Conservation (phyloP, 2,329 filamentous ascomycete genomes). For the Ceratocystis harringtonii region DNA sequence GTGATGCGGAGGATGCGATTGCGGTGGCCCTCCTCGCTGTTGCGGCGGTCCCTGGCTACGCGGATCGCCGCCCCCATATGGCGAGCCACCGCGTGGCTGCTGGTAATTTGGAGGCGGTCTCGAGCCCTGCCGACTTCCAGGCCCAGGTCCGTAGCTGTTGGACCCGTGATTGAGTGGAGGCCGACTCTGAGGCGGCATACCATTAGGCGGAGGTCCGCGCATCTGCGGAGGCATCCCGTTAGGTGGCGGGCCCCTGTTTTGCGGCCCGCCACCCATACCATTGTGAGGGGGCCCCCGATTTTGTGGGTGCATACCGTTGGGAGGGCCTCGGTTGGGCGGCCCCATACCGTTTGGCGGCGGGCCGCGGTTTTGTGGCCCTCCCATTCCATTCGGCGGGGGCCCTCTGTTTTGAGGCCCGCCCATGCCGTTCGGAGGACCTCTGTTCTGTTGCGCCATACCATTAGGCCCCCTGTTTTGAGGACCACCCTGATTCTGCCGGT, state of each 20-base stretch:
- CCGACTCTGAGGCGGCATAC: constrained; percentile 4
- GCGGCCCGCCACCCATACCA: constrained; percentile 4
- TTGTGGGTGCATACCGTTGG: background rate
- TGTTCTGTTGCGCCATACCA: background rate
- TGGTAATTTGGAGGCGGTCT: constrained; percentile 10
- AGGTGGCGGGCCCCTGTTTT: constrained; percentile 4
- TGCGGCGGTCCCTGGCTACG: background rate
- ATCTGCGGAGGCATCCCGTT: constrained; percentile 13
- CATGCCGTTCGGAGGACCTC: background rate
- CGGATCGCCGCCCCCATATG: constrained; percentile 9
- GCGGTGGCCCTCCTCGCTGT: background rate
- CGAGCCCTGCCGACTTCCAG: background rate
- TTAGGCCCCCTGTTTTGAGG: constrained; percentile 7
- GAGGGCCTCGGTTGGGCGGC: constrained; percentile 6
- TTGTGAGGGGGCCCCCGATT: background rate
- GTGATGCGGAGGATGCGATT: background rate
- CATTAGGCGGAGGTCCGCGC: constrained; percentile 8
- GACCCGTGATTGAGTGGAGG: constrained; percentile 6
- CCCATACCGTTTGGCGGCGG: background rate
- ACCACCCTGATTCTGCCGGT: background rate
- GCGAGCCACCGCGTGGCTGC: constrained; percentile 6
- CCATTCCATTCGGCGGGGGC: background rate
- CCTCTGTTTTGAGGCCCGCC: constrained; percentile 6
- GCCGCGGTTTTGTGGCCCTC: background rate
- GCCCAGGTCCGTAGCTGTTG: constrained; percentile 10